Evolutionary conservation across 768 basidiomycete genomes (phyloP), one percentile per base, ranked within the genome.

Genomic region (Serendipita indica): DNA sequence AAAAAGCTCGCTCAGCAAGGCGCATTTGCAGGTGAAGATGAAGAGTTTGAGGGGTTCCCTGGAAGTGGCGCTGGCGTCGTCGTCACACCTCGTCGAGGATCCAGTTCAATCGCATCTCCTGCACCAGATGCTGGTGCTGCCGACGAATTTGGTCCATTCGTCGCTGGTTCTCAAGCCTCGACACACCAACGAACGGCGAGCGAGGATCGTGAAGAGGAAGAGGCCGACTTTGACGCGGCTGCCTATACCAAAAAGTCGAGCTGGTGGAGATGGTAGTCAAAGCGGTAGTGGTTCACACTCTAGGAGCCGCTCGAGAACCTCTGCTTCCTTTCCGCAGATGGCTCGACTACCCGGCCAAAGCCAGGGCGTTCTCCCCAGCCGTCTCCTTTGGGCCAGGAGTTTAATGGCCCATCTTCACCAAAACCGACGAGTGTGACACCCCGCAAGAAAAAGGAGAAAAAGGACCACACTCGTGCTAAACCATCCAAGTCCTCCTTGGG

Each of bases 21-120:
- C 1, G 73, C 70, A 35, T 64, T 71, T 28, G 68, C 65, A 18
- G 59, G 54, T 14, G 65, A 68, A 13, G 67, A 68, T 3, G 74
- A 70, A 3, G 72, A 73, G 12, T 84, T 86, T 60, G 82, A 86
- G 64, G 83, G 82, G 0, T 84, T 84, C 69, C 82, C 77, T 61
- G 83, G 81, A 4, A 76, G 79, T 61, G 75, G 70, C 3, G 35
- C 25, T 18, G n/a, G 5, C 27, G 41, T n/a, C n/a, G n/a, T n/a
- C n/a, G n/a, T n/a, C n/a, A n/a, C n/a, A n/a, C n/a, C n/a, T n/a
- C n/a, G n/a, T n/a, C n/a, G n/a, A n/a, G n/a, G n/a, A n/a, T n/a
- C n/a, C n/a, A n/a, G n/a, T n/a, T n/a, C n/a, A n/a, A n/a, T n/a
- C n/a, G n/a, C n/a, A n/a, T n/a, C n/a, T n/a, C n/a, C n/a, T n/a